Conservation (phyloP, 257 asterid genomes). For the Sherardia arvensis region DNA sequence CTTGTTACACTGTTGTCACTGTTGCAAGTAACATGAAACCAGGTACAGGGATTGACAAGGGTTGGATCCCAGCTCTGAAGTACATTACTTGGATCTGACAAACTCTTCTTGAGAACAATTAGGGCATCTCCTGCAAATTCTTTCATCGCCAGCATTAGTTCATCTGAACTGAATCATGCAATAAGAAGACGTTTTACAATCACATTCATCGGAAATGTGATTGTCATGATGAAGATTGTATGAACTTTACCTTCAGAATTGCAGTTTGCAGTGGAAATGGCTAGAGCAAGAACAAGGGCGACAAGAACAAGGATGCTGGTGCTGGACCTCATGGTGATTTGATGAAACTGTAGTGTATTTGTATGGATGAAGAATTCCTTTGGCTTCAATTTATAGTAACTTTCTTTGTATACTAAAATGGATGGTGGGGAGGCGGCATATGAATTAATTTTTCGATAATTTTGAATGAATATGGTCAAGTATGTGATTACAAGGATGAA, state of each 20-base stretch:
- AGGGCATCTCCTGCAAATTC: constrained; percentile 31
- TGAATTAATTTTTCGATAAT: too few relatives aligned
- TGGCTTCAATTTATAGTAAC: too few relatives aligned
- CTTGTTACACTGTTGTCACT: constrained; percentile 20
- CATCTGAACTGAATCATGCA: too few relatives aligned
- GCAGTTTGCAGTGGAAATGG: neutral
- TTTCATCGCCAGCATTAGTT: too few relatives aligned
- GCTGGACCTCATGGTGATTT: neutral
- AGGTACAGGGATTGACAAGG: constrained; percentile 38
- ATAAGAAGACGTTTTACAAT: too few relatives aligned
- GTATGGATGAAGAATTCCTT: neutral
- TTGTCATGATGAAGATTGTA: neutral
- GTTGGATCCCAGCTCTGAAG: constrained; percentile 58
- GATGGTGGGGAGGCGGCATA: too few relatives aligned
- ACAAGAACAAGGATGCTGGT: neutral
- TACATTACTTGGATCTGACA: constrained; percentile 38
- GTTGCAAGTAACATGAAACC: constrained; percentile 44
- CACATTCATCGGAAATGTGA: too few relatives aligned
- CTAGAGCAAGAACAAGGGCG: neutral
- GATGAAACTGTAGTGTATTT: neutral
- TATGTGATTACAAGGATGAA: neutral
- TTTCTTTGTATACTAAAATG: too few relatives aligned
- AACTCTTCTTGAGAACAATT: constrained; percentile 4
- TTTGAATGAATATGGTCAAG: too few relatives aligned
- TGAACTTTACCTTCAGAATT: neutral